These are phyloP conservation scores for Myxozyma geophila DNA, from an alignment of 805 yeast genomes.

Conservation along the genomic window DNA sequence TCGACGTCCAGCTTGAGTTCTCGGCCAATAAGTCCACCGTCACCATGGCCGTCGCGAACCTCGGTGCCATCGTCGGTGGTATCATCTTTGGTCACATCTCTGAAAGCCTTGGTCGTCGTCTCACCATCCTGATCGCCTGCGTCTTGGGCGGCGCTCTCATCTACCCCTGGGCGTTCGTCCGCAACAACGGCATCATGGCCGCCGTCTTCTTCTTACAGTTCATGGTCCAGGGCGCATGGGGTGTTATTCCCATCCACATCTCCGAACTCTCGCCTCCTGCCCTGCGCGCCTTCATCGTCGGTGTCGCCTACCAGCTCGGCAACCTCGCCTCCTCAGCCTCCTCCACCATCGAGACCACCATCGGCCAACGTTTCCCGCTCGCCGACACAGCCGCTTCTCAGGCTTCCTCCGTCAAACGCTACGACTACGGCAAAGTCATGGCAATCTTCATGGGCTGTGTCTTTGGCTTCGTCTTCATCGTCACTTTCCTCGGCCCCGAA, in stretches of 20 bases:
- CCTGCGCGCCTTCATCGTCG: constrained; percentile 64
- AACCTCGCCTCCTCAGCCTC: constrained; percentile 73
- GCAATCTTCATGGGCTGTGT: constrained; percentile 70
- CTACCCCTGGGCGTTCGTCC: constrained; percentile 63
- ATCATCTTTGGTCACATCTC: constrained; percentile 60
- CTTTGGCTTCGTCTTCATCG: constrained; percentile 55
- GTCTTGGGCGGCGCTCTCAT: constrained; percentile 62
- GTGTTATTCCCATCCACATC: constrained; percentile 68
- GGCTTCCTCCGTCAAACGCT: constrained; percentile 36
- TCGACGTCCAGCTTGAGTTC: constrained; percentile 57
- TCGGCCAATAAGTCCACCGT: constrained; percentile 57
- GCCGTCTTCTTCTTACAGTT: constrained; percentile 68
- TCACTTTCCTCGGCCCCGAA: constrained; percentile 60
- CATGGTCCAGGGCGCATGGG: constrained; percentile 76
- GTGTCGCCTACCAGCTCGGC: constrained; percentile 71
- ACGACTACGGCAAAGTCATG: constrained; percentile 74
- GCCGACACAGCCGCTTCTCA: constrained; percentile 22
- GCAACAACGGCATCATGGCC: constrained; percentile 53
- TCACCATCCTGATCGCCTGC: constrained; percentile 57
- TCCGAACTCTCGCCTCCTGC: constrained; percentile 69
- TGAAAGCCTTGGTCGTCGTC: constrained; percentile 63
- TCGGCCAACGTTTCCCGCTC: constrained; percentile 58
- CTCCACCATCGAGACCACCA: constrained; percentile 68
- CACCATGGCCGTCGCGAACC: constrained; percentile 63
- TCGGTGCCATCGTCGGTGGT: constrained; percentile 74